Evolutionary conservation across 2,329 filamentous ascomycete genomes (phyloP).

Genomic region (Coleophoma eucalyptorum): DNA sequence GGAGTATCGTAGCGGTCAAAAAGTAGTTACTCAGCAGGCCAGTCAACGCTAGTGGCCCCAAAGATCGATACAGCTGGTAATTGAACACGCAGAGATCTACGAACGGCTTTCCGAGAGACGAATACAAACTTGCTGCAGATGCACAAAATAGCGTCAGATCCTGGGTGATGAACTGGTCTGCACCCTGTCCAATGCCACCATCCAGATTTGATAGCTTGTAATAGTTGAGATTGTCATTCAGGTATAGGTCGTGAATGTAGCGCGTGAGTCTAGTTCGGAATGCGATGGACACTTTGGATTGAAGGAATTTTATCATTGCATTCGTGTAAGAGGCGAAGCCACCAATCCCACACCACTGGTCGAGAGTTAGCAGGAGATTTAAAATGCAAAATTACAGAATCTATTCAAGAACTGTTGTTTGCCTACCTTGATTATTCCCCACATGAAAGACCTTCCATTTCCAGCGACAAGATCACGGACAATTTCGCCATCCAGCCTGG

Average conservation of each 20-base stretch:
- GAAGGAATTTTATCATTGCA: slow-evolving; percentile 97
- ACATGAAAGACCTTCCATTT: slow-evolving; percentile 81
- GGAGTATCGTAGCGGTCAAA: slow-evolving; percentile 83
- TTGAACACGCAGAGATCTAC: slow-evolving; percentile 98
- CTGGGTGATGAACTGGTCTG: slow-evolving; percentile 96
- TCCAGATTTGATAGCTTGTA: slow-evolving; percentile 94
- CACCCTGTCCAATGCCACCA: slow-evolving; percentile 84
- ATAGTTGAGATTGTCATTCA: slow-evolving; percentile 93
- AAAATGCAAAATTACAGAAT: not conserved
- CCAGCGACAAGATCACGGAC: slow-evolving; percentile 95
- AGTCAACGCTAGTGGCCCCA: slow-evolving; percentile 82
- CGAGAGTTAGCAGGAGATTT: not conserved
- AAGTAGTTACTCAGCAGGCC: slow-evolving; percentile 92
- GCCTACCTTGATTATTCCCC: slow-evolving; percentile 75
- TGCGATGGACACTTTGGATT: slow-evolving; percentile 96
- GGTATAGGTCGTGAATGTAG: slow-evolving; percentile 95
- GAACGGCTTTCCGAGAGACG: slow-evolving; percentile 93
- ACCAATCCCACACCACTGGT: slow-evolving; percentile 84
- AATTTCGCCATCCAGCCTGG: slow-evolving; percentile 90
- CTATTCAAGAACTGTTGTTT: slow-evolving; percentile 8
- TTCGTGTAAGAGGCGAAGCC: slow-evolving; percentile 96
- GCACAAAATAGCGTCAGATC: slow-evolving; percentile 95
- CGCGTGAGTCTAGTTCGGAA: slow-evolving; percentile 92
- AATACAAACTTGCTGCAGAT: slow-evolving; percentile 88
- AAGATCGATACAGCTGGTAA: slow-evolving; percentile 89